Evolutionary conservation across 805 yeast genomes (phyloP).

Genomic region (Metschnikowia lunata): DNA sequence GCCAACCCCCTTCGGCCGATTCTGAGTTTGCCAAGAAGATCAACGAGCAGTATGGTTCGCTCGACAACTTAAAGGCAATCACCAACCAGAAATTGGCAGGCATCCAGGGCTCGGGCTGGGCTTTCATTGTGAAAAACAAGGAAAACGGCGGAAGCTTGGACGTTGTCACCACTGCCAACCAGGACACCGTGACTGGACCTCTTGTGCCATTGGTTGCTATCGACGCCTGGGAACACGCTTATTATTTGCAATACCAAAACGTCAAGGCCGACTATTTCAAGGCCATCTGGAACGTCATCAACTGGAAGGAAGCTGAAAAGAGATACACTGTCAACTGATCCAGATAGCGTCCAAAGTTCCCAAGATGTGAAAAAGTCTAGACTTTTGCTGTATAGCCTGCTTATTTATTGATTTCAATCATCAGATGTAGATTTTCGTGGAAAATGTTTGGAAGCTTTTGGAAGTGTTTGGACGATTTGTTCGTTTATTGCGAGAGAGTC

Average conservation of each 20-base stretch:
- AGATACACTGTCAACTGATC: conserved; percentile 28
- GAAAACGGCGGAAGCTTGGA: conserved; percentile 41
- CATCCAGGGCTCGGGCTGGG: conserved; percentile 54
- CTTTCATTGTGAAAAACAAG: conserved; percentile 45
- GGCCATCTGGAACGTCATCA: conserved; percentile 48
- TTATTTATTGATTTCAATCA: conserved; percentile 1
- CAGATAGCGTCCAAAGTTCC: not conserved
- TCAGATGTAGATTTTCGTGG: too few species aligned
- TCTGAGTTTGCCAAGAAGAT: conserved; percentile 37
- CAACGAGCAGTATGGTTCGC: conserved; percentile 40
- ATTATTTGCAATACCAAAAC: conserved; percentile 50
- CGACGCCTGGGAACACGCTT: conserved; percentile 55
- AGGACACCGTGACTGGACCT: conserved; percentile 44
- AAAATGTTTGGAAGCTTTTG: not conserved
- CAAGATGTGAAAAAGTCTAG: too few species aligned
- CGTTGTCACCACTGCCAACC: conserved; percentile 44
- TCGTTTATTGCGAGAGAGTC: too few species aligned
- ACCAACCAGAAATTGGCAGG: conserved; percentile 44
- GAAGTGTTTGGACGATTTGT: not conserved
- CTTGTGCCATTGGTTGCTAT: conserved; percentile 45
- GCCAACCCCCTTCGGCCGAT: conserved; percentile 21
- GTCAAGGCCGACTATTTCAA: conserved; percentile 48
- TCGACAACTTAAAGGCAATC: conserved; percentile 38
- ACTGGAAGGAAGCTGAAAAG: conserved; percentile 48
- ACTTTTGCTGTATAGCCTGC: conserved; percentile 1